phyloP scores from a whole-genome alignment of 2,329 filamentous ascomycete genomes.

The Magnaporthiopsis rhizophila region DNA sequence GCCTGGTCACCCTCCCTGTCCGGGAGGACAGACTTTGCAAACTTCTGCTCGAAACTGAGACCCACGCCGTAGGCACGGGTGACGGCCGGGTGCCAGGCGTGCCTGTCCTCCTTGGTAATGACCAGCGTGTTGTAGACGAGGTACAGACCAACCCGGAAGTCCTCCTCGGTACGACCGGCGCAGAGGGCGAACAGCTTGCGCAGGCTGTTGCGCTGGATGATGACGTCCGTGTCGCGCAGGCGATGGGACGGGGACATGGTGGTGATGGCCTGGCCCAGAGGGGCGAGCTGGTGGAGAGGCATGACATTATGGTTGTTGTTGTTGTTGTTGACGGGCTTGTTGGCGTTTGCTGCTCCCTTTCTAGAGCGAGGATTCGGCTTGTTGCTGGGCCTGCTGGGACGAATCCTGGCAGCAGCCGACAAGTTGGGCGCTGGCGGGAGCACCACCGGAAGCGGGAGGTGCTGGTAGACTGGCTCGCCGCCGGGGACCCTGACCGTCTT shows the following conservation, averaged over 20 bases:
- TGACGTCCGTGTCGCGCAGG: background rate
- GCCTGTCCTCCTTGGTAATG: background rate
- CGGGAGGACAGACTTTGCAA: background rate
- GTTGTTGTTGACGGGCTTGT: background rate
- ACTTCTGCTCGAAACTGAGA: background rate
- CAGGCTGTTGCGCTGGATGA: conserved; percentile 1
- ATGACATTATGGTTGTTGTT: background rate
- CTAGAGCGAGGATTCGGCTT: no score
- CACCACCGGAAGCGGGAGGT: background rate
- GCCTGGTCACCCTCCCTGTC: background rate
- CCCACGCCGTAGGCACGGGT: background rate
- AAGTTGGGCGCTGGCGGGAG: background rate
- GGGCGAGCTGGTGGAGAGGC: background rate
- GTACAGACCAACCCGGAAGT: conserved; percentile 4
- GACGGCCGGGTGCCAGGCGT: conserved; percentile 1
- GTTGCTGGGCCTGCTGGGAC: background rate
- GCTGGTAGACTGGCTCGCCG: background rate
- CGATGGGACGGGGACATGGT: background rate
- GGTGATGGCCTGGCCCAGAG: conserved; percentile 1
- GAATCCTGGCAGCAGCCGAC: background rate
- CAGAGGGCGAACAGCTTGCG: conserved; percentile 4
- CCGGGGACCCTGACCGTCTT: conserved; percentile 3
- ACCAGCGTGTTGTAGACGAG: conserved; percentile 2
- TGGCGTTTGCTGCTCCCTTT: background rate
- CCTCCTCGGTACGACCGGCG: background rate